Conservation (phyloP, 169 alveolate species). For the Plasmodium cynomolgi region DNA sequence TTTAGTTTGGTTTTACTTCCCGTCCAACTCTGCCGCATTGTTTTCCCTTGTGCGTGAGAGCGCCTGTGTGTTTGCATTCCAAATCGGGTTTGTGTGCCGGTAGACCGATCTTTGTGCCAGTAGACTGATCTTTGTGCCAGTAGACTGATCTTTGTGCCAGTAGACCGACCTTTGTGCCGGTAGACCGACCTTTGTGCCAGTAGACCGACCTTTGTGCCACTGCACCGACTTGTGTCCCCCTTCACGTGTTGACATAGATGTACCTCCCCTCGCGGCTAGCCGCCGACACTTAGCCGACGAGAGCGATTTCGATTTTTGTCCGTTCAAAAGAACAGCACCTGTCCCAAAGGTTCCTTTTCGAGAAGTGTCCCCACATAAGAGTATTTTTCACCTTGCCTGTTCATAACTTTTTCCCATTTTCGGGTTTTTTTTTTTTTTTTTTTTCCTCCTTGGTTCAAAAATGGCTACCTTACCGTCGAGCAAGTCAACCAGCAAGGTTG, state of each 20-base stretch:
- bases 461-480: constrained; percentile 65
- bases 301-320: background rate
- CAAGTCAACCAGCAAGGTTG: constrained; percentile 58
- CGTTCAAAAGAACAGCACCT: constrained; percentile 19
- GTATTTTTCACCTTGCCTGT: background rate
- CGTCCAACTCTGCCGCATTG: background rate
- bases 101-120: background rate
- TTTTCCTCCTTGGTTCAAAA: background rate
- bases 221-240: background rate
- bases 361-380: background rate
- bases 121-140: background rate
- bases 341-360: background rate
- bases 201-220: too few species aligned
- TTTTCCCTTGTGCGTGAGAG: background rate
- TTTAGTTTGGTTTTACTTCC: background rate
- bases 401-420: constrained; percentile 14
- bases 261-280: background rate
- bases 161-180: too few species aligned
- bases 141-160: background rate
- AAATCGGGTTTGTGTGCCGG: background rate
- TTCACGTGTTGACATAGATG: background rate
- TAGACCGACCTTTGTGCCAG: background rate
- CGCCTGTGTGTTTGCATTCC: background rate
- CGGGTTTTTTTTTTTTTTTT: constrained; percentile 2
- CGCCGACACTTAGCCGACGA: background rate